Evolutionary conservation across 2,329 filamentous ascomycete genomes (phyloP).

Genomic region (Stagonosporopsis chrysanthemi): DNA sequence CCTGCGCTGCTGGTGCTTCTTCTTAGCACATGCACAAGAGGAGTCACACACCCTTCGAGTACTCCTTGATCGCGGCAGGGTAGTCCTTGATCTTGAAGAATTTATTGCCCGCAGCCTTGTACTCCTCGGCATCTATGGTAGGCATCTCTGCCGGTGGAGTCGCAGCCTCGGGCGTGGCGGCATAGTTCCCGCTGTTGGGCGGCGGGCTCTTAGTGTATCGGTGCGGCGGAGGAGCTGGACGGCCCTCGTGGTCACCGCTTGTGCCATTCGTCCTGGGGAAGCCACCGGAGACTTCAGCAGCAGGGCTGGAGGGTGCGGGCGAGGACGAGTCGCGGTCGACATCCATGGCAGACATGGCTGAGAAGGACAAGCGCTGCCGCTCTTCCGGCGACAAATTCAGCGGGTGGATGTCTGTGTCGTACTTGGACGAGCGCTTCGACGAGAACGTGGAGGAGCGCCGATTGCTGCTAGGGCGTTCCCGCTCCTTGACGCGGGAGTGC

Average conservation of each 20-base stretch:
- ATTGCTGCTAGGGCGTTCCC: conserved; percentile 35
- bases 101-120: conserved; percentile 93
- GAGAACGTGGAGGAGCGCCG: conserved; percentile 44
- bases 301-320: conserved; percentile 54
- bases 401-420: conserved; percentile 80
- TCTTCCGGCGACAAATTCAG: conserved; percentile 91
- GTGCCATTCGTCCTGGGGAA: conserved; percentile 56
- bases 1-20: background rate
- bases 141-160: conserved; percentile 52
- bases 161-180: conserved; percentile 48
- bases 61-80: conserved; percentile 85
- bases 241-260: conserved; percentile 55
- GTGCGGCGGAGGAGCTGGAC: conserved; percentile 76
- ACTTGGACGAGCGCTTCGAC: conserved; percentile 49
- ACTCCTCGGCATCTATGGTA: conserved; percentile 84
- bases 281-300: conserved; percentile 52
- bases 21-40: background rate
- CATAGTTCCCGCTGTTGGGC: conserved; percentile 50
- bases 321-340: conserved; percentile 22
- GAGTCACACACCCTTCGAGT: conserved; percentile 79
- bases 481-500: conserved; percentile 40
- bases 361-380: conserved; percentile 77
- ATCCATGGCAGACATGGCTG: conserved; percentile 67
- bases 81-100: conserved; percentile 97
- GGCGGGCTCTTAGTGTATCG: conserved; percentile 61